Conservation (phyloP, 78 protist genomes). For the Dictyostelium purpureum region DNA sequence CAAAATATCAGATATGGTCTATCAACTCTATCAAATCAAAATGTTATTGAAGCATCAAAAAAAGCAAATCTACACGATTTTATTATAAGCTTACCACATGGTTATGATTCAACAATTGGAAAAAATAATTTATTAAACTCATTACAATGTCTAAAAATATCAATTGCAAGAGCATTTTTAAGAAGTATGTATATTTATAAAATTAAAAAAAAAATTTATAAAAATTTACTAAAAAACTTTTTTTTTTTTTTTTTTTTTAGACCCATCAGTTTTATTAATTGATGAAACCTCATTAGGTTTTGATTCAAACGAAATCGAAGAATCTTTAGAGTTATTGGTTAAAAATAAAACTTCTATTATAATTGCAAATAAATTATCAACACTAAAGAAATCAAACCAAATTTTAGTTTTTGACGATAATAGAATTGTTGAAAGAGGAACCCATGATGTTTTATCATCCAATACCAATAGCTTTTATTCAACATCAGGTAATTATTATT, state of each 20-base stretch:
- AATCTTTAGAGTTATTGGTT: constrained; percentile 15
- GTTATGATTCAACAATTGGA: constrained; percentile 88
- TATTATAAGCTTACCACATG: constrained; percentile 85
- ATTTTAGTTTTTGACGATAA: constrained; percentile 65
- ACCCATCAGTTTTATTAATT: constrained; percentile 45
- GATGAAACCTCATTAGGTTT: constrained; percentile 43
- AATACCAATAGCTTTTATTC: constrained; percentile 9
- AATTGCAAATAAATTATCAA: constrained; percentile 25
- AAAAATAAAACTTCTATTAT: constrained; percentile 26
- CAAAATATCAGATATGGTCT: constrained; percentile 75
- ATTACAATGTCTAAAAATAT: constrained; percentile 33
- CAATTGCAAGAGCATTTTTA: constrained; percentile 64
- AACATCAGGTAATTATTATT: background rate
- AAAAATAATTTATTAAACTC: constrained; percentile 35
- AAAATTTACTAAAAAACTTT: too few species aligned
- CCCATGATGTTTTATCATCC: background rate
- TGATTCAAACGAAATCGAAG: constrained; percentile 18
- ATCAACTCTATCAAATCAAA: constrained; percentile 42
- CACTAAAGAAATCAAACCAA: constrained; percentile 18
- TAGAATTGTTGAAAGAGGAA: constrained; percentile 29
- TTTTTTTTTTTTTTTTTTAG: background rate
- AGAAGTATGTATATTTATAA: constrained; percentile 20
- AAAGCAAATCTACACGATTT: constrained; percentile 93
- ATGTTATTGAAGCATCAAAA: constrained; percentile 85
- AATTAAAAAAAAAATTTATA: background rate